These are phyloP conservation scores for Solanum arcanum DNA, from an alignment of 257 asterid species.

Conservation along the genomic window DNA sequence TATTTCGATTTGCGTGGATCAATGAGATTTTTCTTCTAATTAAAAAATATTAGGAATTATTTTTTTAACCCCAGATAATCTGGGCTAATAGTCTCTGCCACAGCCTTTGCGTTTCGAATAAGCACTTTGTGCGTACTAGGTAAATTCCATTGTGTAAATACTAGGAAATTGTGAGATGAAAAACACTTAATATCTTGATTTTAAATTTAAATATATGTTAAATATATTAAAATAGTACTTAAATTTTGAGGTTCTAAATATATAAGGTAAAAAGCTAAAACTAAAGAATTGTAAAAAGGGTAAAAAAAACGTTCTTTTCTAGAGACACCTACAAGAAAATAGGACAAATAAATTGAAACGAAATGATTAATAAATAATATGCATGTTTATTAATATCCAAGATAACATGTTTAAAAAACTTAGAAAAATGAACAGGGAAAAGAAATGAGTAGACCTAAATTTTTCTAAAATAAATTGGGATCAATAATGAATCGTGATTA, in stretches of 20 bases:
- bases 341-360: background rate
- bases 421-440: background rate
- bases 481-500: background rate
- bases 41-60: background rate
- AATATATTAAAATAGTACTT: background rate
- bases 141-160: no score
- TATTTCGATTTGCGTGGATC: background rate
- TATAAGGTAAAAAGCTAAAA: background rate
- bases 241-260: background rate
- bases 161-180: background rate
- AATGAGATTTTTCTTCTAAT: background rate
- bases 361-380: background rate
- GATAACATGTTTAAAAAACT: background rate
- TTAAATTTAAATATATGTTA: background rate
- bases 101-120: no score
- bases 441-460: background rate
- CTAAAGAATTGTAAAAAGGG: background rate
- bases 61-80: no score
- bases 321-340: background rate
- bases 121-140: no score
- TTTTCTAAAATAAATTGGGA: background rate
- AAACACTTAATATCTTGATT: background rate
- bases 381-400: background rate
- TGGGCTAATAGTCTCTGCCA: no score
- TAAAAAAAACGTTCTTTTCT: background rate